phyloP scores from a whole-genome alignment of 331 rosid genomes.

The Malus hybrid region DNA sequence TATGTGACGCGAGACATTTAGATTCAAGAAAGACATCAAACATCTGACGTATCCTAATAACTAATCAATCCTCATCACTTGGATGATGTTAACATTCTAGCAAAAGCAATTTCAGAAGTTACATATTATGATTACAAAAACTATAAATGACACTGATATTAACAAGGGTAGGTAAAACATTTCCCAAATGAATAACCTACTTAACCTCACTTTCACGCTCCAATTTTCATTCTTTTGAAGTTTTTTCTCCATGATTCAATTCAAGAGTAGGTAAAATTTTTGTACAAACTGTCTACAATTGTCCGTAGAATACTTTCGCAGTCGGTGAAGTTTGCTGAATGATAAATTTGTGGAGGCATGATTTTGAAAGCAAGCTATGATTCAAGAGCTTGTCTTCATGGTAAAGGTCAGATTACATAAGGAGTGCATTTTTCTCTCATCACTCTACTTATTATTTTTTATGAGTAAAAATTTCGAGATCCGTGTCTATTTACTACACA shows the following conservation, averaged over 20 bases:
- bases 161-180: not conserved
- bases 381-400: not conserved
- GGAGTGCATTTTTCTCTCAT: too few species aligned
- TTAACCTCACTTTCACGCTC: constrained; percentile 2
- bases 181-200: not conserved
- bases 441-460: too few species aligned
- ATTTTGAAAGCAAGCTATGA: not conserved
- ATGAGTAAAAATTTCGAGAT: too few species aligned
- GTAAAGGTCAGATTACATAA: not conserved
- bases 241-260: not conserved
- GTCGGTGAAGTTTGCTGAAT: not conserved
- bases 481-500: too few species aligned
- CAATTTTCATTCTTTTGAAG: not conserved
- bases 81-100: not conserved
- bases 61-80: not conserved
- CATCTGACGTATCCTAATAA: not conserved
- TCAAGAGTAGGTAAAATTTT: not conserved
- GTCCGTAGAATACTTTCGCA: not conserved
- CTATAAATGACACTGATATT: not conserved
- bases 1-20: too few species aligned
- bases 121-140: not conserved
- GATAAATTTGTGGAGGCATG: not conserved
- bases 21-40: too few species aligned
- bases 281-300: not conserved
- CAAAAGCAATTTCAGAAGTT: not conserved